A percentile compares a stretch with the other conserved stretches of the same genome.
phyloP scores from a whole-genome alignment of 2,329 filamentous ascomycete genomes.

The Pseudocercospora fuligena region DNA sequence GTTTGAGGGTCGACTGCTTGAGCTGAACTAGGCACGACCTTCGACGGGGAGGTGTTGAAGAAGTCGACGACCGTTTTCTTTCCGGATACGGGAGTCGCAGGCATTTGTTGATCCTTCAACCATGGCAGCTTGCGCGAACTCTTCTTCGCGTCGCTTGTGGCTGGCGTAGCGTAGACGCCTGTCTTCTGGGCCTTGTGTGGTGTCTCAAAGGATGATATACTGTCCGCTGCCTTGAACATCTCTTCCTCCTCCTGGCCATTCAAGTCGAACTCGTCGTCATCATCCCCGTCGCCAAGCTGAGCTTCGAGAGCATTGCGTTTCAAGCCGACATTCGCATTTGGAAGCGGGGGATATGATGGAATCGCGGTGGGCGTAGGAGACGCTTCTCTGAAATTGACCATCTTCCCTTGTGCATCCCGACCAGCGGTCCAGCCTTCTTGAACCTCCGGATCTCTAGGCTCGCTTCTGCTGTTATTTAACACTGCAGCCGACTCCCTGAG shows the following conservation, averaged over 20 bases:
- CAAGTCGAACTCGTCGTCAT: conserved; percentile 42
- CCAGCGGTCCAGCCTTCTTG: conserved; percentile 38
- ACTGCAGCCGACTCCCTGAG: conserved; percentile 54
- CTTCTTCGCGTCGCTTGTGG: conserved; percentile 32
- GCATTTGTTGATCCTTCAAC: conserved; percentile 32
- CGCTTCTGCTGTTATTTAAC: conserved; percentile 54
- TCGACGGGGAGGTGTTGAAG: conserved; percentile 34
- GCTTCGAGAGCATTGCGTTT: conserved; percentile 41
- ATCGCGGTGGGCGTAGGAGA: conserved; percentile 22
- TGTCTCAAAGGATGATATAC: conserved; percentile 39
- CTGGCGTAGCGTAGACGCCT: conserved; percentile 46
- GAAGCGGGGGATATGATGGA: conserved; percentile 21
- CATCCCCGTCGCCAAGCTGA: conserved; percentile 25
- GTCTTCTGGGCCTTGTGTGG: conserved; percentile 48
- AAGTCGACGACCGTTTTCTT: conserved; percentile 31
- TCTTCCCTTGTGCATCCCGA: conserved; percentile 22
- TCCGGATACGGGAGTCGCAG: conserved; percentile 35
- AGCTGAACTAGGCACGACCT: conserved; percentile 22
- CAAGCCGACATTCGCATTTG: conserved; percentile 22
- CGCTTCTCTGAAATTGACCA: conserved; percentile 10
- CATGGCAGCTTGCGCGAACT: conserved; percentile 46
- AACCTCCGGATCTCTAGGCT: conserved; percentile 37
- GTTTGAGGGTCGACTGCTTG: conserved; percentile 10
- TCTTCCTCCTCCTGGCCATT: conserved; percentile 43
- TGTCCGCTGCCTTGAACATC: conserved; percentile 35